Percentiles rank a stretch among this genome's conserved stretches.
These are phyloP conservation scores for Coffea eugenioides DNA, from an alignment of 257 asterid genomes.

Conservation along the genomic window DNA sequence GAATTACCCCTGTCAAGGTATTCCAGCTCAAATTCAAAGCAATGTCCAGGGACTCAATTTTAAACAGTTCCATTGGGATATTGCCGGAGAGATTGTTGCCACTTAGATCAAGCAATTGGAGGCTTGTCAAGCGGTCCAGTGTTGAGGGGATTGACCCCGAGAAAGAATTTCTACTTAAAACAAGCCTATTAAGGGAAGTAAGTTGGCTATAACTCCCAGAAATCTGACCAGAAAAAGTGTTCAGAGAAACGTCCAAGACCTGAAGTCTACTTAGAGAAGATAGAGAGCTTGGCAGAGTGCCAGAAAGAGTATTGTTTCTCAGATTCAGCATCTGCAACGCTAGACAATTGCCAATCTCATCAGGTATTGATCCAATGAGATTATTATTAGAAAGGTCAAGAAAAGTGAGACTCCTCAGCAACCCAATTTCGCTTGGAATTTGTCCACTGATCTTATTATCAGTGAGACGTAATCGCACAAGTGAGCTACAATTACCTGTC, in stretches of 20 bases:
- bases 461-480: constrained; percentile 52
- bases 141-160: constrained; percentile 57
- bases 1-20: constrained; percentile 56
- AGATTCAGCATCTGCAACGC: constrained; percentile 64
- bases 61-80: constrained; percentile 55
- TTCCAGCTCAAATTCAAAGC: constrained; percentile 80
- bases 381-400: constrained; percentile 64
- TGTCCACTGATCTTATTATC: constrained; percentile 60
- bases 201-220: constrained; percentile 56
- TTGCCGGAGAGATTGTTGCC: constrained; percentile 48
- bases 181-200: constrained; percentile 50
- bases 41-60: constrained; percentile 60
- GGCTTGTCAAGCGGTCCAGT: constrained; percentile 56
- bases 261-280: constrained; percentile 53
- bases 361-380: constrained; percentile 56
- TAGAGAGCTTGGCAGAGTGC: constrained; percentile 48
- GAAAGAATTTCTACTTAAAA: constrained; percentile 49
- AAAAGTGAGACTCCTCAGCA: constrained; percentile 50
- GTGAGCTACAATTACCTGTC: constrained; percentile 60
- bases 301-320: constrained; percentile 55
- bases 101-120: constrained; percentile 75
- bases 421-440: constrained; percentile 61
- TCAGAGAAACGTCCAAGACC: constrained; percentile 59
- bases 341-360: constrained; percentile 59
- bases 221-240: constrained; percentile 51